Conservation (phyloP, 176 grass and related monocot species). For the Oryza meridionalis region DNA sequence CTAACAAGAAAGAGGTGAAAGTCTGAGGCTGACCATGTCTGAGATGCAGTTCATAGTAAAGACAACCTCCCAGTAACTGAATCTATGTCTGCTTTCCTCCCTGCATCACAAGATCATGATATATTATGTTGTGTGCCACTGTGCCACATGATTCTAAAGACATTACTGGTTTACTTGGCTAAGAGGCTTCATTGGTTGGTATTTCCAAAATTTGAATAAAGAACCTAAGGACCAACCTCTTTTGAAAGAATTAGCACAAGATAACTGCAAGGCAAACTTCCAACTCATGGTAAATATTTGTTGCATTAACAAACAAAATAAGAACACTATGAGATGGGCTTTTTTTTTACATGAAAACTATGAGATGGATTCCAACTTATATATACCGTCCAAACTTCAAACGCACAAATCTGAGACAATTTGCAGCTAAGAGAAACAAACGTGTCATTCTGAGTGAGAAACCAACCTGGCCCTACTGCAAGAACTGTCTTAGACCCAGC, state of each 20-base stretch:
- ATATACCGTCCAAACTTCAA: neutral
- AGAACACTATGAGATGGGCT: constrained; percentile 3
- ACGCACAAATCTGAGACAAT: constrained; percentile 22
- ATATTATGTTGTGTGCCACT: neutral
- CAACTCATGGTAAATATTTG: neutral
- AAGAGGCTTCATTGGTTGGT: neutral
- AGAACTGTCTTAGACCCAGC: constrained; percentile 96
- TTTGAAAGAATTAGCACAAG: constrained; percentile 7
- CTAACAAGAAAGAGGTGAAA: neutral
- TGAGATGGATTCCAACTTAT: neutral
- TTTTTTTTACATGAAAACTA: neutral
- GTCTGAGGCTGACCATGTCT: constrained; percentile 28
- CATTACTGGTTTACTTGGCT: neutral
- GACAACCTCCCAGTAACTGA: constrained; percentile 69
- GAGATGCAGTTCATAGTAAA: constrained; percentile 48
- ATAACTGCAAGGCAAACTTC: neutral
- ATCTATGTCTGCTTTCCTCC: constrained; percentile 83
- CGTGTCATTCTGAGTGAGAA: constrained; percentile 9
- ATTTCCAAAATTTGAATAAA: neutral
- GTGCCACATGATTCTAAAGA: neutral
- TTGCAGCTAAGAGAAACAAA: neutral
- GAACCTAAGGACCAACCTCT: neutral
- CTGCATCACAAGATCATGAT: constrained; percentile 36
- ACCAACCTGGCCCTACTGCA: constrained; percentile 89
- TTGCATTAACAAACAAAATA: neutral